These are phyloP conservation scores for Papiliotrema terrestris DNA, from an alignment of 1,284 basidiomycete species.

Conservation along the genomic window DNA sequence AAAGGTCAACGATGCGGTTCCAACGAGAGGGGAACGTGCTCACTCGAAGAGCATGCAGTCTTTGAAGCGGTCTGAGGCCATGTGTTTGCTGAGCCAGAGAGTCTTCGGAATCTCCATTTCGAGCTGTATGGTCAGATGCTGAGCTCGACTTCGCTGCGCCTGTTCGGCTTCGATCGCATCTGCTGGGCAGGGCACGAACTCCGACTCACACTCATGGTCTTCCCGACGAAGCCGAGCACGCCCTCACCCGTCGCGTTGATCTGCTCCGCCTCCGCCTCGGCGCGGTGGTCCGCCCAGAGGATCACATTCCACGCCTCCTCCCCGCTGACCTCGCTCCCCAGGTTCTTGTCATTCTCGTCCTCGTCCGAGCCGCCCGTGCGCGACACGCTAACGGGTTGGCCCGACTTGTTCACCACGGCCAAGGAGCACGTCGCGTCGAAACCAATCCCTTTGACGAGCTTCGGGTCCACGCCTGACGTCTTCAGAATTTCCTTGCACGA, in stretches of 20 bases:
- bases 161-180: no score
- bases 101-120: constrained; percentile 98
- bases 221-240: constrained; percentile 92
- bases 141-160: background rate
- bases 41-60: constrained; percentile 87
- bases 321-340: constrained; percentile 51
- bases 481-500: constrained; percentile 68
- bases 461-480: constrained; percentile 59
- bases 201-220: constrained; percentile 82
- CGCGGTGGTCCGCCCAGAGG: constrained; percentile 86
- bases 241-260: constrained; percentile 83
- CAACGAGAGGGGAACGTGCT: constrained; percentile 7
- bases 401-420: constrained; percentile 74
- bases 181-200: no score
- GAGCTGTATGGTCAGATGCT: constrained; percentile 55
- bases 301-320: constrained; percentile 81
- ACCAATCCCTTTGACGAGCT: constrained; percentile 78
- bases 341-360: constrained; percentile 30
- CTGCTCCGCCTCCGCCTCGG: constrained; percentile 81
- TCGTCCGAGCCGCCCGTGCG: constrained; percentile 42
- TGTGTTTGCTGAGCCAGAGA: constrained; percentile 90
- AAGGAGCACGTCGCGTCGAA: constrained; percentile 98
- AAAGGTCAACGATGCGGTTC: background rate
- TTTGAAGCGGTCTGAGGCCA: constrained; percentile 70
- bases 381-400: constrained; percentile 75